Evolutionary conservation across 805 yeast species (phyloP), one percentile per base, ranked within the genome.

Genomic region (Saccharomyces mikatae): DNA sequence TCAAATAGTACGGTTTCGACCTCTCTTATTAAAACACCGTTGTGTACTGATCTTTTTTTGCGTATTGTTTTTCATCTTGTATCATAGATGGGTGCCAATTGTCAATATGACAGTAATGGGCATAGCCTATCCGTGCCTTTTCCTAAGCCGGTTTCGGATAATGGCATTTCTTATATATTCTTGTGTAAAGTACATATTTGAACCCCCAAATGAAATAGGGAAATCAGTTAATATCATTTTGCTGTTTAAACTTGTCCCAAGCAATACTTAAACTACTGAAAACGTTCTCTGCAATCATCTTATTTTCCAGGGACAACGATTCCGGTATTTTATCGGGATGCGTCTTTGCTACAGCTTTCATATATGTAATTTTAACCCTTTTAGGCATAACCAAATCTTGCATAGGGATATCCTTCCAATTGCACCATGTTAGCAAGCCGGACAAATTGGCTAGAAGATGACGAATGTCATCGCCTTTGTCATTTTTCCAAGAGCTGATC

Each of bases 291-390:
- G 97, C 94, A 48, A 92, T 76, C 84, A 92, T 80, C 66, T 86
- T 84, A 54, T 81, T 80, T 62, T 89, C 95, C 5, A 83, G 74
- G 6, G 83, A 73, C 29, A 64, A 51, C 1, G 85, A 80, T 24
- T 71, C 69, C n/a, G 71, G 65, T 26, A 91, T 73, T 68, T 94
- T 94, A 69, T 94, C 99, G 0, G 92, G 83, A 69, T 91, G 94
- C 2, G 96, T 95, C 51, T 82, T 79, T 0, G 97, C 84, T 60
- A 94, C 89, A 4, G 97, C 89, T 69, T 86, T 88, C 90, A 94
- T 83, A 47, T 94, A 94, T 21, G 76, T 76, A 41, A 92, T 74
- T 68, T 92, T 92, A 41, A 90, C 97, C 67, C 87, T 90, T 62
- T 90, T 91, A 21, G 96, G 92, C 58, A 91, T 74, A 56, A 94